A percentile compares a stretch with the other conserved stretches of the same genome.
Conservation (phyloP, 2,329 filamentous ascomycete genomes). For the Colletotrichum simmondsii region DNA sequence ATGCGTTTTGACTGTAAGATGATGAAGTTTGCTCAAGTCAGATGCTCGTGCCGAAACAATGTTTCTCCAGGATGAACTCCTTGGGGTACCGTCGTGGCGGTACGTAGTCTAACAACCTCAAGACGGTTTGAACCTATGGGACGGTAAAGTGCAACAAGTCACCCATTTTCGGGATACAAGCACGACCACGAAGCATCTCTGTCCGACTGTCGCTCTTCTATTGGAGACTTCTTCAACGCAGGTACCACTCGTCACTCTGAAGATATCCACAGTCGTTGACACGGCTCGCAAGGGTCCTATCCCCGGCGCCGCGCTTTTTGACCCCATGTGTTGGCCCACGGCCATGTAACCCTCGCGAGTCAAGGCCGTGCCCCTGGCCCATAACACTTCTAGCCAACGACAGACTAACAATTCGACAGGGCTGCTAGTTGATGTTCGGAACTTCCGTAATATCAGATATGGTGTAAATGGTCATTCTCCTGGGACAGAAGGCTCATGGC, state of each 20-base stretch:
- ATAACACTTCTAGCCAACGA: not conserved
- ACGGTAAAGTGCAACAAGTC: not conserved
- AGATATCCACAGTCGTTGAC: not conserved
- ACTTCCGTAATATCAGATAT: not conserved
- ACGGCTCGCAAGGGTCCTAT: not conserved
- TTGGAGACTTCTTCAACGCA: not conserved
- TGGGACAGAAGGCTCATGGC: not conserved
- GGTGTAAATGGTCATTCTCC: not conserved
- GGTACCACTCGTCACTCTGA: not conserved
- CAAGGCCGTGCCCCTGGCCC: not conserved
- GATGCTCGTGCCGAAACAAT: too few species aligned
- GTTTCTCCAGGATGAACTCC: not conserved
- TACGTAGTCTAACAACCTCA: not conserved
- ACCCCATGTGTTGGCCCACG: not conserved
- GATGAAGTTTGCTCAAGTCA: not conserved
- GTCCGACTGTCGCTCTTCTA: not conserved
- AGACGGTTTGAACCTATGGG: not conserved
- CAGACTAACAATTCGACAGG: not conserved
- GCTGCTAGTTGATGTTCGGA: not conserved
- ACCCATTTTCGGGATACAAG: not conserved
- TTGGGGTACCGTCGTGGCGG: not conserved
- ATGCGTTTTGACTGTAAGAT: not conserved
- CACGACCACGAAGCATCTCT: not conserved
- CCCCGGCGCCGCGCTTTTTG: not conserved
- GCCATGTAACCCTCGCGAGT: constrained; percentile 3